phyloP scores from a whole-genome alignment of 2,329 filamentous ascomycete species.

The Magnaporthiopsis rhizophila region DNA sequence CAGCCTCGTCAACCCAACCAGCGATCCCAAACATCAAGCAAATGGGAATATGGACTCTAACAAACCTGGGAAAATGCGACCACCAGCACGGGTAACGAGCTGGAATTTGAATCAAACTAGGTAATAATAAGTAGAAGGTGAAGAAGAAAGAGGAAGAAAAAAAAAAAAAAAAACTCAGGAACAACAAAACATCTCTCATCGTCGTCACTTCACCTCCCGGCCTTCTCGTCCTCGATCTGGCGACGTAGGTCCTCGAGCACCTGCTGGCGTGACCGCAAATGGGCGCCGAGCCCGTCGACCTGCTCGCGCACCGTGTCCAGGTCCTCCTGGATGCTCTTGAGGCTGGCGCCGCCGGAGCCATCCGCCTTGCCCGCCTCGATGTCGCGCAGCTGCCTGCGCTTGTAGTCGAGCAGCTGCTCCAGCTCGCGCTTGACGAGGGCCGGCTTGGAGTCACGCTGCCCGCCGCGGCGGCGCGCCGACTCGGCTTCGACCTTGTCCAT shows the following conservation, averaged over 20 bases:
- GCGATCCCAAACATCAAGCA: too few species aligned
- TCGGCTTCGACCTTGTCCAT: constrained; percentile 73
- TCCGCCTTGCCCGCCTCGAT: constrained; percentile 58
- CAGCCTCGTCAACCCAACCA: too few species aligned
- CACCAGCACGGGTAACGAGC: too few species aligned
- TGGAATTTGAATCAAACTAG: background rate
- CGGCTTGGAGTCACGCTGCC: constrained; percentile 69
- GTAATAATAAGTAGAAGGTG: background rate
- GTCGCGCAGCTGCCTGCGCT: constrained; percentile 70
- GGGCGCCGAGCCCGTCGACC: constrained; percentile 79
- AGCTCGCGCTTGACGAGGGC: constrained; percentile 90
- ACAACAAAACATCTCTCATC: background rate
- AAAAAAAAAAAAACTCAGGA: constrained; percentile 6
- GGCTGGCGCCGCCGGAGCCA: constrained; percentile 58
- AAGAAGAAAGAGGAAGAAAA: background rate
- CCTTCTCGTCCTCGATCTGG: constrained; percentile 83
- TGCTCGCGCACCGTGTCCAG: constrained; percentile 88
- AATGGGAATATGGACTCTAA: background rate
- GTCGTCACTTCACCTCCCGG: constrained; percentile 30
- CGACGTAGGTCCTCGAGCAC: constrained; percentile 67
- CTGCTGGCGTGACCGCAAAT: constrained; percentile 69
- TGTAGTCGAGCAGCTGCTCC: constrained; percentile 91
- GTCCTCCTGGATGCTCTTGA: constrained; percentile 78
- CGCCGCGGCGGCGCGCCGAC: constrained; percentile 56
- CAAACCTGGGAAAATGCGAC: background rate